Base-by-base conservation (phyloP, 2,329 filamentous ascomycete species). In the Claviceps paspali region DNA sequence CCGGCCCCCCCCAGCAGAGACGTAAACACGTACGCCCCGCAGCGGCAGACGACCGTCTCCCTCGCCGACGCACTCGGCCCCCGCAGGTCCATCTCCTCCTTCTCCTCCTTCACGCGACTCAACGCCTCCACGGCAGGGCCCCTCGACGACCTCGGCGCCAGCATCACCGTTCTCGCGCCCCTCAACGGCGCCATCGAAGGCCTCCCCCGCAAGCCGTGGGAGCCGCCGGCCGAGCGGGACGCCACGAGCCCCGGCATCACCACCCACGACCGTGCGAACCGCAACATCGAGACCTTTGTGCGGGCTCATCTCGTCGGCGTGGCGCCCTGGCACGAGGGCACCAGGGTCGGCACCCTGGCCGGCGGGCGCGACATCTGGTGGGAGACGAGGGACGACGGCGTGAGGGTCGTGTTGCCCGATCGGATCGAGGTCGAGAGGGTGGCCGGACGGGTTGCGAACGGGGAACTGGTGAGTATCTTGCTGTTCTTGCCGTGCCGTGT, bases 161-260 rank as follows among this genome's bases (percentile, higher is more conserved):
- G 88, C 54, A 82, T 82, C 12, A 95, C 86, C 2, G 76, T 96
- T 18, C 73, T 96, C 3, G 88, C 87, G 5, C 91, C 91, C 1
- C 64, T 82, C 38, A 96, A 98, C 64, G 76, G 72, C 14, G 85
- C 79, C 3, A 75, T 98, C 51, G 80, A 82, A 45, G 63, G 60
- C 1, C 64, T 96, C 18, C 82, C 86, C 1, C 69, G 80, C 36
- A 96, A 95, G 56, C 87, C 87, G 0, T 93, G 84, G 84, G 83
- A 82, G 49, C 65, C 87, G 44, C 73, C 81, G 0, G 59, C 68
- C 36, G 86, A 94, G n/a, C n/a, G n/a, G n/a, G n/a, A n/a, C n/a
- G n/a, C n/a, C n/a, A n/a, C n/a, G n/a, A n/a, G n/a, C n/a, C n/a
- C n/a, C n/a, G n/a, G n/a, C n/a, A n/a, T n/a, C n/a, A n/a, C n/a